Percentiles rank a stretch among this genome's conserved stretches.
These are phyloP conservation scores for Apiospora phragmitis DNA, from an alignment of 2,329 filamentous ascomycete species.

Conservation along the genomic window DNA sequence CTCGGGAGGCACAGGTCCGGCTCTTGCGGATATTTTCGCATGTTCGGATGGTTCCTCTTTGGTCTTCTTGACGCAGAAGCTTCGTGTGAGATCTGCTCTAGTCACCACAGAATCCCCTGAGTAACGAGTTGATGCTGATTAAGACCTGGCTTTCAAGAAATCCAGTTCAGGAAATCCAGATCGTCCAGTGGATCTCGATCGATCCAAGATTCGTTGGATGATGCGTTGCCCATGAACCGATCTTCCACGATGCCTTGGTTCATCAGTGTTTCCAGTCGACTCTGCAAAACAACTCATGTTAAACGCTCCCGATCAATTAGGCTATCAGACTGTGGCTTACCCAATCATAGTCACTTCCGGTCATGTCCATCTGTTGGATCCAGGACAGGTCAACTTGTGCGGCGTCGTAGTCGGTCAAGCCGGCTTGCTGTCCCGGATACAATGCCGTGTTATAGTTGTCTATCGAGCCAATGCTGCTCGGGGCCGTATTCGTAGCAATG, in stretches of 20 bases:
- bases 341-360: slow-evolving; percentile 13
- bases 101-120: neutral
- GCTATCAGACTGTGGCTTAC: slow-evolving; percentile 4
- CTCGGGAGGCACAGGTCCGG: neutral
- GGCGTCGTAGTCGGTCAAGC: neutral
- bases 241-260: neutral
- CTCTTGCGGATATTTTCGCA: neutral
- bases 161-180: slow-evolving; percentile 10
- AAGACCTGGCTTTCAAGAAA: neutral
- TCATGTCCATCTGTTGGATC: slow-evolving; percentile 9
- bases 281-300: neutral
- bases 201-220: slow-evolving; percentile 3
- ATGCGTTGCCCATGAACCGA: neutral
- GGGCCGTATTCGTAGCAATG: slow-evolving; percentile 3
- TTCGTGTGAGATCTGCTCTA: neutral
- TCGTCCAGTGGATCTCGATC: slow-evolving; percentile 14
- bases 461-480: neutral
- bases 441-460: neutral
- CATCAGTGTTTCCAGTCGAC: slow-evolving; percentile 11
- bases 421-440: neutral
- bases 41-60: neutral
- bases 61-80: neutral
- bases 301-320: neutral
- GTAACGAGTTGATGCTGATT: neutral
- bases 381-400: neutral